Conservation (phyloP, 305 asterid species). For the Ajuga reptans region DNA sequence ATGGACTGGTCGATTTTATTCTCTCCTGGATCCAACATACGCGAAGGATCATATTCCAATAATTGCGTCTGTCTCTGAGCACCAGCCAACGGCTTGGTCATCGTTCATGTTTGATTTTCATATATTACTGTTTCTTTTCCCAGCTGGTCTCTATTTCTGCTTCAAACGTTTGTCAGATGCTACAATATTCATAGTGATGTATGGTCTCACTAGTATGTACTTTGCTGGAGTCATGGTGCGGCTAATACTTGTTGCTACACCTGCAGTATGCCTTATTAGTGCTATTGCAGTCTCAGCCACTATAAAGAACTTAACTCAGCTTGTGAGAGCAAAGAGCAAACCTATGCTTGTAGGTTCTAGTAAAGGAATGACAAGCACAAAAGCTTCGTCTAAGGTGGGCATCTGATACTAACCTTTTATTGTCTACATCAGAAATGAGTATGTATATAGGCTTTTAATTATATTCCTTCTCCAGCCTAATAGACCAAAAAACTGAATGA, state of each 20-base stretch:
- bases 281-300: conserved; percentile 98
- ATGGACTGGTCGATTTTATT: conserved; percentile 98
- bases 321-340: conserved; percentile 72
- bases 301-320: conserved; percentile 74
- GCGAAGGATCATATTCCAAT: conserved; percentile 98
- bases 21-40: conserved; percentile 91
- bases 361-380: conserved; percentile 62
- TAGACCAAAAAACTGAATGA: not conserved
- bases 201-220: conserved; percentile 98
- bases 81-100: conserved; percentile 99
- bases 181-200: conserved; percentile 89
- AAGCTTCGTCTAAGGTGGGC: conserved; percentile 78
- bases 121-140: conserved; percentile 74
- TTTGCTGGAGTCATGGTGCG: conserved; percentile 99
- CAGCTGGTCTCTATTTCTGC: conserved; percentile 97
- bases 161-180: conserved; percentile 94
- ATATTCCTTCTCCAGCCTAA: not conserved
- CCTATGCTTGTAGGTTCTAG: conserved; percentile 43
- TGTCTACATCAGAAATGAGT: not conserved
- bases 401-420: conserved; percentile 14
- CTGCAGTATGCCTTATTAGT: conserved; percentile 95
- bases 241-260: conserved; percentile 93
- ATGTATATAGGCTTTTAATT: not conserved
- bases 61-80: conserved; percentile 97
- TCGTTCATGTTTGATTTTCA: conserved; percentile 99